Conservation (phyloP, 306 rosid species). For the Corylus americana region DNA sequence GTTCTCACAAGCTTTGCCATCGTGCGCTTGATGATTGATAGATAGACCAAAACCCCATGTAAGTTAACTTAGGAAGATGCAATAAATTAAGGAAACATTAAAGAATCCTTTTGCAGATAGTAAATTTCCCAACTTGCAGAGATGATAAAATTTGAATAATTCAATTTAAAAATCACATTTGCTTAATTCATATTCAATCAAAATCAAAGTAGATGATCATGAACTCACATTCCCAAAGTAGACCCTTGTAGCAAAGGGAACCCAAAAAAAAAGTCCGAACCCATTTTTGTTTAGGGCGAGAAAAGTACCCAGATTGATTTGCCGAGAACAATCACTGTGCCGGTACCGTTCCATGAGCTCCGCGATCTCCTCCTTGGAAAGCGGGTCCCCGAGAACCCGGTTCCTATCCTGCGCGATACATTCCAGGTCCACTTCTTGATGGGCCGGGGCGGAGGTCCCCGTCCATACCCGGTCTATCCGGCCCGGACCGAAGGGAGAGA, state of each 20-base stretch:
- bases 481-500: slow-evolving; percentile 91
- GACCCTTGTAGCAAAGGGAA: background rate
- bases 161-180: background rate
- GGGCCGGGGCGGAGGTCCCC: slow-evolving; percentile 63
- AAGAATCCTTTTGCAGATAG: too few relatives aligned
- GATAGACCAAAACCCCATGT: background rate
- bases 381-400: slow-evolving; percentile 73
- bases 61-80: background rate
- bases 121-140: too few relatives aligned
- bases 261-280: background rate
- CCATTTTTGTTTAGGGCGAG: background rate
- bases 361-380: slow-evolving; percentile 62
- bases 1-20: background rate
- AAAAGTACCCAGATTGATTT: slow-evolving; percentile 70
- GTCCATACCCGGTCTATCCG: slow-evolving; percentile 81
- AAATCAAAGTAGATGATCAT: background rate
- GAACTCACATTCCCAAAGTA: background rate
- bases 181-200: background rate
- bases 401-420: slow-evolving; percentile 46
- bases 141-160: too few relatives aligned
- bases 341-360: slow-evolving; percentile 82
- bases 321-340: slow-evolving; percentile 77
- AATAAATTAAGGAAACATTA: too few relatives aligned
- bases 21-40: background rate
- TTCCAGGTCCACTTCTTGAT: slow-evolving; percentile 33